Conservation (phyloP, 2,329 filamentous ascomycete genomes). For the Didymella keratinophila region DNA sequence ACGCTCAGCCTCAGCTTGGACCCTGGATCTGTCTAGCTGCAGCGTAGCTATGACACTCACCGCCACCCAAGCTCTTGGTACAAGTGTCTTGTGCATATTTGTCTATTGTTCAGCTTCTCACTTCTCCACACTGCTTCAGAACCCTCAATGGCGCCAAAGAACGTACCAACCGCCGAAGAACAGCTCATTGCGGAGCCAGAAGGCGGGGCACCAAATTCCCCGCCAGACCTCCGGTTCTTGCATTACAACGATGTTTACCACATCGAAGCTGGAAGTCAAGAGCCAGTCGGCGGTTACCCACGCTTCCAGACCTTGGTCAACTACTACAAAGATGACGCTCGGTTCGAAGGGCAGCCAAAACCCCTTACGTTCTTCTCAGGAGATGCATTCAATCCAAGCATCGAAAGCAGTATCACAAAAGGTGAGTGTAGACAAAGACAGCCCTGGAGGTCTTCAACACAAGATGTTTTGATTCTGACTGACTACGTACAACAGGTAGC, state of each 20-base stretch:
- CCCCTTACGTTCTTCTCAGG: slow-evolving; percentile 86
- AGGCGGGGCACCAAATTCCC: slow-evolving; percentile 52
- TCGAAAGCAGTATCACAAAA: slow-evolving; percentile 90
- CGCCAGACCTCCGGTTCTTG: slow-evolving; percentile 78
- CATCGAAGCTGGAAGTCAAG: slow-evolving; percentile 76
- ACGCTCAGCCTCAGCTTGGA: slow-evolving; percentile 30
- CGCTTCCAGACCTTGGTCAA: slow-evolving; percentile 82
- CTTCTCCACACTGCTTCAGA: slow-evolving; percentile 5
- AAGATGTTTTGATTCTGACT: neutral
- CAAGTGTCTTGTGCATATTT: slow-evolving; percentile 12
- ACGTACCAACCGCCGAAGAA: slow-evolving; percentile 42
- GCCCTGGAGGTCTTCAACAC: neutral
- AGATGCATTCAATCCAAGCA: slow-evolving; percentile 89
- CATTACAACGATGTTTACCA: slow-evolving; percentile 98
- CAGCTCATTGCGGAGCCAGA: slow-evolving; percentile 54
- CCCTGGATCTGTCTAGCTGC: slow-evolving; percentile 37
- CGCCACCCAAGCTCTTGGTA: slow-evolving; percentile 27
- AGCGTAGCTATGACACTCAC: slow-evolving; percentile 34
- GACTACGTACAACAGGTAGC: slow-evolving; percentile 58
- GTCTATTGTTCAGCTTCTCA: neutral
- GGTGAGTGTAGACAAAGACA: slow-evolving; percentile 54
- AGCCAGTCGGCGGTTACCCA: slow-evolving; percentile 82
- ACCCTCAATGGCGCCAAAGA: slow-evolving; percentile 36
- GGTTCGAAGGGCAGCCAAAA: slow-evolving; percentile 69
- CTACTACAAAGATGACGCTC: slow-evolving; percentile 71